phyloP scores from a whole-genome alignment of 306 rosid genomes.

The Arachis stenosperma region DNA sequence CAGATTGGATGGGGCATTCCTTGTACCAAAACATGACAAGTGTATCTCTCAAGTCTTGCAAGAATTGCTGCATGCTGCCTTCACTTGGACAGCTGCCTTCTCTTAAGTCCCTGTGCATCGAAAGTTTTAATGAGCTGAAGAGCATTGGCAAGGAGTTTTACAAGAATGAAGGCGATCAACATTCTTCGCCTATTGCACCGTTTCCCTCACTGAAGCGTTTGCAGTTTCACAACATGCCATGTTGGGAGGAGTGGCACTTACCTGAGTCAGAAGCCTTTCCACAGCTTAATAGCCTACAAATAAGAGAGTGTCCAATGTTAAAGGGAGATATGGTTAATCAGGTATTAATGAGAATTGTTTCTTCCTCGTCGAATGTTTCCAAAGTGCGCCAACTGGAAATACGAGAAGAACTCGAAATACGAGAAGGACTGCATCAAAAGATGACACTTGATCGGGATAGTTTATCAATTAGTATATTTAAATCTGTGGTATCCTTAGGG shows the following conservation, averaged over 20 bases:
- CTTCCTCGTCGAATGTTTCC: too few species aligned
- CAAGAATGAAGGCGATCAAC: not conserved
- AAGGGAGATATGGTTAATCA: slow-evolving; percentile 1
- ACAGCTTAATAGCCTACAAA: not conserved
- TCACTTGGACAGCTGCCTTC: slow-evolving; percentile 19
- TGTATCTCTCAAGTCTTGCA: fast-evolving
- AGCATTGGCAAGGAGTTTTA: not conserved
- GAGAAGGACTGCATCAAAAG: too few species aligned
- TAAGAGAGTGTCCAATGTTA: not conserved
- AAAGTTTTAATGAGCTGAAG: not conserved
- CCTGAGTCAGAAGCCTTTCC: not conserved
- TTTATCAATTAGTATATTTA: too few species aligned
- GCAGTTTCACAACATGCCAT: fast-evolving
- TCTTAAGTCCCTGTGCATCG: not conserved
- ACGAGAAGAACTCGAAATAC: too few species aligned
- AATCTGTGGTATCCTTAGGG: too few species aligned
- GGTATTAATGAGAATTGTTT: not conserved
- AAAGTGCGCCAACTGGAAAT: too few species aligned
- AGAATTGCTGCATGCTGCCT: slow-evolving; percentile 13
- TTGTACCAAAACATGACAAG: not conserved
- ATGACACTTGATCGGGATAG: too few species aligned
- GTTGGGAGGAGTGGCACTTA: slow-evolving; percentile 23
- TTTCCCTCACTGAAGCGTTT: not conserved
- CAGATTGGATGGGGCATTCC: slow-evolving; percentile 10
- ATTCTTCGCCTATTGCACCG: not conserved